Evolutionary conservation across 2,329 filamentous ascomycete genomes (phyloP).

Genomic region (Verticillium alfalfae): DNA sequence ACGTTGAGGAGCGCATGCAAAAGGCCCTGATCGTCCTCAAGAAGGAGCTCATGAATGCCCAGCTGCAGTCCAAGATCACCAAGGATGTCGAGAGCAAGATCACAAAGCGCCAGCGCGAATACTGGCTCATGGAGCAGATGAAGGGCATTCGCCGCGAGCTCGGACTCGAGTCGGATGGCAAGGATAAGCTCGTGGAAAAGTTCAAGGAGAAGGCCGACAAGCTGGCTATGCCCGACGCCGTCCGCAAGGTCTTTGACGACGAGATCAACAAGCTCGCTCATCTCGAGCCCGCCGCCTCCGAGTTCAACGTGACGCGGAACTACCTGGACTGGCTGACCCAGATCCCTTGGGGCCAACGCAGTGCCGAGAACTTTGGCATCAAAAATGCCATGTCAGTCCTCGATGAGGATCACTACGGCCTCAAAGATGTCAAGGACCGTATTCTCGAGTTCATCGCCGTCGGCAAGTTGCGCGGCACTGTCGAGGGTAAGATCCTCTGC

Average conservation of each 20-base stretch:
- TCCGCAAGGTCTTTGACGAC: slow-evolving; percentile 97
- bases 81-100: slow-evolving; percentile 98
- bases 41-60: slow-evolving; percentile 97
- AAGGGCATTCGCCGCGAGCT: slow-evolving; percentile 95
- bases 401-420: slow-evolving; percentile 92
- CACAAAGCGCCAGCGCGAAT: slow-evolving; percentile 93
- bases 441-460: slow-evolving; percentile 98
- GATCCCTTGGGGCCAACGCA: slow-evolving; percentile 94
- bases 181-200: slow-evolving; percentile 95
- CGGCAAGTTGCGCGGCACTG: slow-evolving; percentile 90
- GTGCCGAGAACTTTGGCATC: slow-evolving; percentile 94
- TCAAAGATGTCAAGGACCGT: slow-evolving; percentile 97
- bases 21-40: slow-evolving; percentile 91
- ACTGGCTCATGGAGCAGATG: slow-evolving; percentile 99
- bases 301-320: slow-evolving; percentile 97
- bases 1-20: slow-evolving; percentile 86
- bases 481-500: slow-evolving; percentile 97
- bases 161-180: slow-evolving; percentile 94
- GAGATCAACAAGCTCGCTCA: slow-evolving; percentile 96
- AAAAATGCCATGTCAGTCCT: slow-evolving; percentile 83
- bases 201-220: slow-evolving; percentile 95
- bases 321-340: slow-evolving; percentile 99
- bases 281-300: slow-evolving; percentile 89
- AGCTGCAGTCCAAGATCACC: slow-evolving; percentile 93
- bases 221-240: slow-evolving; percentile 92